Base-by-base conservation (phyloP, 2,329 filamentous ascomycete genomes). In the Paecilomyces dactylethromorphus region DNA sequence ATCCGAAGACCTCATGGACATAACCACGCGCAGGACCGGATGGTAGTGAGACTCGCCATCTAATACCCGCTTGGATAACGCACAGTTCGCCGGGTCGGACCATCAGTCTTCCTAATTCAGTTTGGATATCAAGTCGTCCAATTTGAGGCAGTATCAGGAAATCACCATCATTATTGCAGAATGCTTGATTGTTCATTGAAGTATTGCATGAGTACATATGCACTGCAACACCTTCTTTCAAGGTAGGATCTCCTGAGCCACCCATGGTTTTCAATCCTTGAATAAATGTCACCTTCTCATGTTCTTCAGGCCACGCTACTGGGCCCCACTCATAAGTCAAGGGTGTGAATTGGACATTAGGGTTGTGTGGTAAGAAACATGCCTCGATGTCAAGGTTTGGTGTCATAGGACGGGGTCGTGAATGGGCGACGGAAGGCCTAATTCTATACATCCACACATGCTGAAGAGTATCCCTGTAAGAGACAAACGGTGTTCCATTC, bases 11-110 rank as follows among this genome's bases (percentile, higher is more conserved):
- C 68, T 87, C 85, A 39, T 84, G 78, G 49, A 86, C 81, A 67
- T 86, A 87, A 18, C 85, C 85, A 54, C 83, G 77, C 0, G 80
- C 79, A 0, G 81, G 81, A 0, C 83, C 84, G 13, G 82, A 74
- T 3, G 82, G 80, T 1, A 86, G 74, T 2, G 74, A 74, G 26
- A 87, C 78, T 33, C 78, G 76, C 69, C 85, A 84, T 31, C 83
- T 76, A 53, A 86, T 78, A 15, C 85, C 85, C 12, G 83, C 78
- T n/a, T 82, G 85, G 29, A 87, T 82, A 15, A 87, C 81, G 59
- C 77, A 81, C 35, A 87, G 82, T 65, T 87, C 85, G 12, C 84
- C 84, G 0, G 84, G 84, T 0, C 83, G 81, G 5, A 87, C 83
- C 54, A 84, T 77, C 0, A 87, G 68, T 39, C 76, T 77, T 3